Base-by-base conservation (phyloP, 1,284 basidiomycete species). In the Porodaedalea pini region DNA sequence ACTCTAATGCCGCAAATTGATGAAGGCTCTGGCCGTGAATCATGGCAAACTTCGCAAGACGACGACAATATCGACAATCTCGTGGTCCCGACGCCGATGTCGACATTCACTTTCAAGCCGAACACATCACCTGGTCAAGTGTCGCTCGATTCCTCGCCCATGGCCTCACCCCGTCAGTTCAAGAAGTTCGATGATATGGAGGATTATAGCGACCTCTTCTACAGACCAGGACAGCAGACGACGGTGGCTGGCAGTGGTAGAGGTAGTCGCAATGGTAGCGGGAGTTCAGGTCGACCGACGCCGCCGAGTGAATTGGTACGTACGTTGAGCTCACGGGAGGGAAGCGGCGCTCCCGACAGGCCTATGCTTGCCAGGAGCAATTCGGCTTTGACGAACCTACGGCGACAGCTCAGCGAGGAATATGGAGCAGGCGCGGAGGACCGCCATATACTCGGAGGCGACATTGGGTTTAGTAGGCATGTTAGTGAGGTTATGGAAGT, bases 351-450 rank as follows among this genome's bases (percentile, higher is more conserved):
- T 15, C 10, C 40, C 15, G 39, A 56, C 8, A 44, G 41, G 29
- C 27, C 43, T 5, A 29, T 54, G 19, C 52, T 60, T 17, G 31
- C 58, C 17, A 51, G 54, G 43, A 60, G 27, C 63, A 65, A 36
- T 54, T 69, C 27, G 59, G 82, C 83, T 2, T 71, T 90, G 29
- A 79, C 81, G 1, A 80, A 74, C 39, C 74, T 88, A 40, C 80
- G 83, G 34, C 78, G 83, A 4, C 81, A 86, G 65, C 69, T 90
- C 56, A 82, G 76, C 36, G 78, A 81, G 57, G 82, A 85, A 65
- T 74, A 56, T 34, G 37, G 39, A 45, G 29, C 40, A 29, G 36
- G 5, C 34, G 15, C 25, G 6, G n/a, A 41, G 7, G 58, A 52
- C 25, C 84, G 43, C 78, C 79, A 56, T 73, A 74, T 56, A 59